Evolutionary conservation across 1,139 yeast genomes (phyloP).

Genomic region (Scheffersomyces quercinus): DNA sequence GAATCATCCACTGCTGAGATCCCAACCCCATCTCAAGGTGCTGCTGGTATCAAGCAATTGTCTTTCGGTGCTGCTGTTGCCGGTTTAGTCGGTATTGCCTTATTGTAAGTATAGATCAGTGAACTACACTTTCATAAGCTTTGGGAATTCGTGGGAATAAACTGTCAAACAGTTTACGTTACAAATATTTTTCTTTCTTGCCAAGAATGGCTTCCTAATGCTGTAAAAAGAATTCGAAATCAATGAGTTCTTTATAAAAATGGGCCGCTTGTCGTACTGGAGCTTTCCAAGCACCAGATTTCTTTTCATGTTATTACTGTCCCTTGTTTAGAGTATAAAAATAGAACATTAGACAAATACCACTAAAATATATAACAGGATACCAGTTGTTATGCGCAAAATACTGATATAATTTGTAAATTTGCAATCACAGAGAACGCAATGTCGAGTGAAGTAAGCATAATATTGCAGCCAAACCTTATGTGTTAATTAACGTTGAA

Average conservation of each 20-base stretch:
- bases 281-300: background rate
- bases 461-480: no score
- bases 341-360: background rate
- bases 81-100: slow-evolving; percentile 18
- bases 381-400: no score
- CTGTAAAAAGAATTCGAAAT: no score
- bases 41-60: slow-evolving; percentile 11
- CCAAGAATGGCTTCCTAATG: no score
- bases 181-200: no score
- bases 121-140: background rate
- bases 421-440: no score
- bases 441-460: no score
- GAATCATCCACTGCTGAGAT: slow-evolving; percentile 4
- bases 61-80: slow-evolving; percentile 20
- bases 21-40: slow-evolving; percentile 8
- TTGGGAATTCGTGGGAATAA: background rate
- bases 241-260: no score
- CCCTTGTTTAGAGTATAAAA: background rate
- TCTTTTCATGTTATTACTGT: background rate
- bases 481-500: no score
- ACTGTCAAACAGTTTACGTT: no score
- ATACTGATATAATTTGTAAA: no score
- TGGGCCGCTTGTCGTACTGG: background rate
- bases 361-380: background rate
- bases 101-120: slow-evolving; percentile 13